phyloP scores from a whole-genome alignment of 2,329 filamentous ascomycete genomes.

The Fusarium oligoseptatum region DNA sequence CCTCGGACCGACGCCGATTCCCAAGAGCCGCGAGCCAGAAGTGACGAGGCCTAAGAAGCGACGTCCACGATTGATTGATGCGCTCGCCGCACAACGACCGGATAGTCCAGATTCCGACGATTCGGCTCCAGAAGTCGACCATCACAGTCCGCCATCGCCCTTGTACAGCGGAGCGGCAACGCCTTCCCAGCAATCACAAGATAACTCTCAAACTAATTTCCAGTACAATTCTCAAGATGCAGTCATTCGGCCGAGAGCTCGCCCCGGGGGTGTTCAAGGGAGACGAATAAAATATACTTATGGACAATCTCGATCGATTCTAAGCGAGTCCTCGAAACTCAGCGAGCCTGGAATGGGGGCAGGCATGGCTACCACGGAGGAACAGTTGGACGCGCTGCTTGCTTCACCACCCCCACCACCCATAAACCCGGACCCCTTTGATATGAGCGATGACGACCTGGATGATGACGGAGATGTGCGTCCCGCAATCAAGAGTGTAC shows the following conservation, averaged over 20 bases:
- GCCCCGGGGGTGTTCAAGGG: slow-evolving; percentile 45
- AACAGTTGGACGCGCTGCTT: slow-evolving; percentile 41
- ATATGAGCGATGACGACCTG: slow-evolving; percentile 45
- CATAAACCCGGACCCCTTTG: slow-evolving; percentile 43
- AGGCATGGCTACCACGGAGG: slow-evolving; percentile 37
- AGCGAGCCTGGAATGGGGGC: slow-evolving; percentile 38
- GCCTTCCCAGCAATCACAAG: slow-evolving; percentile 38
- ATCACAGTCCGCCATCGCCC: slow-evolving; percentile 14
- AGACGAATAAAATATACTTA: slow-evolving; percentile 54
- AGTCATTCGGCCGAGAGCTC: slow-evolving; percentile 42
- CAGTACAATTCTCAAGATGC: slow-evolving; percentile 35
- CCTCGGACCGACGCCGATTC: not conserved
- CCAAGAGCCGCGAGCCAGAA: slow-evolving; percentile 16
- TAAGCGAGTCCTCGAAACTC: slow-evolving; percentile 46
- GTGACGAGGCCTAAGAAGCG: slow-evolving; percentile 27
- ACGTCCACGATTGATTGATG: slow-evolving; percentile 58
- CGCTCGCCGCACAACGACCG: slow-evolving; percentile 56
- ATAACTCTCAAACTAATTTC: slow-evolving; percentile 27
- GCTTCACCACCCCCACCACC: slow-evolving; percentile 42
- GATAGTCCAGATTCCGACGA: slow-evolving; percentile 50
- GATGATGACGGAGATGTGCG: slow-evolving; percentile 59
- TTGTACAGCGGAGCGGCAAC: slow-evolving; percentile 33
- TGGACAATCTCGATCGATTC: slow-evolving; percentile 50
- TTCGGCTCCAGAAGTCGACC: slow-evolving; percentile 31
- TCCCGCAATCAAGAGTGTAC: slow-evolving; percentile 71